Conservation (phyloP, 2,329 filamentous ascomycete species). For the Cercospora sesami region DNA sequence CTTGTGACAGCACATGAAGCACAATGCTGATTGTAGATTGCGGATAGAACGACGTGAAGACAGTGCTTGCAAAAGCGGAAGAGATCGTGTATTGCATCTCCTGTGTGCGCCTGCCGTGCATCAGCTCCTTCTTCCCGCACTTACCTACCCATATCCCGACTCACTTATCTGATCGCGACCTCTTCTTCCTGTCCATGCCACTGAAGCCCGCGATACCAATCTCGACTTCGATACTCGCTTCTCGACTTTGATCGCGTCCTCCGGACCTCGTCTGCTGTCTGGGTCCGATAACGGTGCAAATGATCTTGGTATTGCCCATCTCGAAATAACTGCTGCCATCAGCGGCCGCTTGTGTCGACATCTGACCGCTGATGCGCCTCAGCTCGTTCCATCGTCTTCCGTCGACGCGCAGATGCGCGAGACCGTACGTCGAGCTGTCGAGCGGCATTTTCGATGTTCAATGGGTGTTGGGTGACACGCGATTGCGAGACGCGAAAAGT, state of each 20-base stretch:
- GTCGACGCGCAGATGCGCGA: conserved; percentile 67
- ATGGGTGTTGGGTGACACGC: neutral
- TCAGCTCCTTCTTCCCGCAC: conserved; percentile 18
- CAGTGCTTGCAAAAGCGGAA: conserved; percentile 70
- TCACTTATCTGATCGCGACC: conserved; percentile 75
- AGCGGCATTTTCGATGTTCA: conserved; percentile 69
- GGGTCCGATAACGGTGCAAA: conserved; percentile 87
- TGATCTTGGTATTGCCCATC: conserved; percentile 96
- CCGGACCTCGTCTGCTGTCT: conserved; percentile 62
- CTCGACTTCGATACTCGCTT: conserved; percentile 73
- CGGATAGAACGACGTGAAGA: conserved; percentile 87
- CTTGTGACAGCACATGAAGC: conserved; percentile 83
- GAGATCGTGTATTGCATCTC: conserved; percentile 80
- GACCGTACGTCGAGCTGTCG: conserved; percentile 86
- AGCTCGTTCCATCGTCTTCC: conserved; percentile 97
- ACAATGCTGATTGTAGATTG: conserved; percentile 80
- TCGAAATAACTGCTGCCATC: conserved; percentile 93
- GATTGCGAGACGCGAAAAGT: neutral
- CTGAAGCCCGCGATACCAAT: conserved; percentile 86
- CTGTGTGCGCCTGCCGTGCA: conserved; percentile 65
- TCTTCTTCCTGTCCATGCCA: conserved; percentile 78
- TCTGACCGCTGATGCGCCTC: conserved; percentile 80
- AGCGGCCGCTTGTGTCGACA: conserved; percentile 86
- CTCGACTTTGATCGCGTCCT: conserved; percentile 49
- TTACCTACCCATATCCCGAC: conserved; percentile 36